phyloP scores from a whole-genome alignment of 2,329 filamentous ascomycete species.

The Cladophialophora exuberans region DNA sequence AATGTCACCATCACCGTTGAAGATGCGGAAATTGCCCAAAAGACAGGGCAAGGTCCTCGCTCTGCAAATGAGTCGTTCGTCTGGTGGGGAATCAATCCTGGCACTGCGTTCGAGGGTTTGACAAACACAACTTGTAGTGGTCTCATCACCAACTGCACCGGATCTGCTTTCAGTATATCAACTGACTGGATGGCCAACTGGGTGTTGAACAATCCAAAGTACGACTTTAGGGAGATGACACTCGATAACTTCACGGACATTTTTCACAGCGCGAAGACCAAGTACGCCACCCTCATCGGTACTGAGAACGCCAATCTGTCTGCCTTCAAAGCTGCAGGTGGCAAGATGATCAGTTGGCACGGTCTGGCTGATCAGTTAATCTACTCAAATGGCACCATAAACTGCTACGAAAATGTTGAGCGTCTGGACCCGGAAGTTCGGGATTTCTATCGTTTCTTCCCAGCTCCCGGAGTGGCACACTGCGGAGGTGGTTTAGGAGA shows the following conservation, averaged over 20 bases:
- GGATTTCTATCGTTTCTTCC: conserved; percentile 7
- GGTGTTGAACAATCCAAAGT: background rate
- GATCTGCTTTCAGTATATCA: conserved; percentile 5
- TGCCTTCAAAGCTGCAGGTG: background rate
- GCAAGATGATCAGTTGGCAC: conserved; percentile 8
- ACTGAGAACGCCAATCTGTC: background rate
- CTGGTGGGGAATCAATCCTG: conserved; percentile 5
- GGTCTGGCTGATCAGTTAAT: conserved; percentile 9
- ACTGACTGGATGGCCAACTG: conserved; percentile 8
- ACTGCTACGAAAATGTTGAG: background rate
- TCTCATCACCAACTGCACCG: background rate
- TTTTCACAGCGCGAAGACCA: background rate
- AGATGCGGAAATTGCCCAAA: background rate
- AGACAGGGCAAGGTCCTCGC: conserved; percentile 1
- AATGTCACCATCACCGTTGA: background rate
- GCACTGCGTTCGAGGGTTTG: conserved; percentile 7
- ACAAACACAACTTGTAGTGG: conserved; percentile 5
- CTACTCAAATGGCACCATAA: background rate
- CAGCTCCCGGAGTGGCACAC: conserved; percentile 2
- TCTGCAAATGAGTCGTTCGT: no score
- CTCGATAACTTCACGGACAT: background rate
- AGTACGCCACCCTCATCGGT: background rate
- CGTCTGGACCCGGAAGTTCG: background rate
- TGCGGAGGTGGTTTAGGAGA: conserved; percentile 4
- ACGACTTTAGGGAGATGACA: background rate